These are phyloP conservation scores for Phytopythium delawarense DNA, from an alignment of 352 stramenopile species.

Conservation along the genomic window DNA sequence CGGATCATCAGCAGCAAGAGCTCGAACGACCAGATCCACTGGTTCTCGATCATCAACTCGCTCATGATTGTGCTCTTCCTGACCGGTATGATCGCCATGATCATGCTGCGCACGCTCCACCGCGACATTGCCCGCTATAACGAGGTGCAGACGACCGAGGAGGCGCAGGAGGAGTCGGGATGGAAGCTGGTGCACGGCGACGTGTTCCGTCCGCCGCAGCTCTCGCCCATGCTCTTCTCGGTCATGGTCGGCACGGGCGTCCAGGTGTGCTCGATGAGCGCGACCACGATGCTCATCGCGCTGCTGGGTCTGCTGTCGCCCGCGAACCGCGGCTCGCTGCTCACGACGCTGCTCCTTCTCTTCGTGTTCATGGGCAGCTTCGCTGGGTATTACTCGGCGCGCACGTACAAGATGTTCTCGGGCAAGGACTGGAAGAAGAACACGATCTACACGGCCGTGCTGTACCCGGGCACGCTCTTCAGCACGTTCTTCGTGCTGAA, in stretches of 20 bases:
- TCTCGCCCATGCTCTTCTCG: conserved; percentile 92
- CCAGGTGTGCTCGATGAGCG: conserved; percentile 95
- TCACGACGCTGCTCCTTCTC: conserved; percentile 96
- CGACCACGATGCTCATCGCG: conserved; percentile 93
- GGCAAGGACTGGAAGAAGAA: conserved; percentile 97
- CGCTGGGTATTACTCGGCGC: conserved; percentile 94
- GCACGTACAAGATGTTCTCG: conserved; percentile 98
- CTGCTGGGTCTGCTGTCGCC: conserved; percentile 95
- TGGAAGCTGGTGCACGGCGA: conserved; percentile 97
- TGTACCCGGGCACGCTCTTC: conserved; percentile 94
- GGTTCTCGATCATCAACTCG: conserved; percentile 99
- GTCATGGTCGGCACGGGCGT: conserved; percentile 95
- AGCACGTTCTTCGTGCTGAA: conserved; percentile 96
- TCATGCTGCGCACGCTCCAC: conserved; percentile 99
- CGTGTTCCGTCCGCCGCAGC: conserved; percentile 97
- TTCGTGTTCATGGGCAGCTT: conserved; percentile 98
- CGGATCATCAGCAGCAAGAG: conserved; percentile 96
- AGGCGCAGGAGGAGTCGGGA: conserved; percentile 93
- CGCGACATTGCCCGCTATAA: conserved; percentile 98
- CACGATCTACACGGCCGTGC: conserved; percentile 93
- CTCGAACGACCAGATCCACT: conserved; percentile 98
- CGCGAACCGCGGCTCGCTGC: conserved; percentile 94
- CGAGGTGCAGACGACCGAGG: conserved; percentile 92
- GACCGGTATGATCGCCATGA: conserved; percentile 98
- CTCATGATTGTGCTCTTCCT: conserved; percentile 99